phyloP scores from a whole-genome alignment of 257 asterid species.

The Linaria vulgaris region DNA sequence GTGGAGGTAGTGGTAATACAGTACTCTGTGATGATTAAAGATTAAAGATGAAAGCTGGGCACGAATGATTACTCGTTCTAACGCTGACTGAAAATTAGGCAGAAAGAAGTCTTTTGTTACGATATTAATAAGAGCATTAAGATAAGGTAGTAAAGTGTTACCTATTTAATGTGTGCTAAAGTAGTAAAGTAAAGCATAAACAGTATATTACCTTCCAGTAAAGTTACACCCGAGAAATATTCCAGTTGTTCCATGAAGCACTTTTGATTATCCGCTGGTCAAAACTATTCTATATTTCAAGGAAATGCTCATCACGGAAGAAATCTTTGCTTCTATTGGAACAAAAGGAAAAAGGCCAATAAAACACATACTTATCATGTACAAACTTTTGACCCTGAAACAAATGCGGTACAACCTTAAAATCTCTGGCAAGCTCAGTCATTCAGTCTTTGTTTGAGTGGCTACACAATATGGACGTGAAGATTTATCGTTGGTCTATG shows the following conservation, averaged over 20 bases:
- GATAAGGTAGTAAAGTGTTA: background rate
- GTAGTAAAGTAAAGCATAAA: background rate
- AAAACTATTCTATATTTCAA: constrained; percentile 7
- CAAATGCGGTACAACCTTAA: background rate
- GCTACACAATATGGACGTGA: constrained; percentile 11
- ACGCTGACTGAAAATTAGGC: constrained; percentile 5
- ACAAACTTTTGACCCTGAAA: constrained; percentile 6
- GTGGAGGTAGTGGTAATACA: background rate
- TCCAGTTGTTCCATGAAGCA: constrained; percentile 9
- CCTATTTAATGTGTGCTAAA: background rate
- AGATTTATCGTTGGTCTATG: constrained; percentile 21
- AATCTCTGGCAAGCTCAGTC: constrained; percentile 4
- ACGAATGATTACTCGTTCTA: constrained; percentile 15
- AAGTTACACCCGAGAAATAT: too few species aligned
- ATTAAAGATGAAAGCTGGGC: constrained; percentile 19
- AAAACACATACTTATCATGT: background rate
- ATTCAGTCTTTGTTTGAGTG: background rate
- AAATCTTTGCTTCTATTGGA: constrained; percentile 9
- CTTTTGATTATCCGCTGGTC: constrained; percentile 21
- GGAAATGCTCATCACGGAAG: background rate
- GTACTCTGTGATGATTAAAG: constrained; percentile 13
- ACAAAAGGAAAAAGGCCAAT: background rate
- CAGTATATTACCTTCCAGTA: too few species aligned
- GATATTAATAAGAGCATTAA: background rate
- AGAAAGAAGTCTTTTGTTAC: background rate